Evolutionary conservation across 148 eudicot species (phyloP).

Genomic region (Vaccinium darrowii): DNA sequence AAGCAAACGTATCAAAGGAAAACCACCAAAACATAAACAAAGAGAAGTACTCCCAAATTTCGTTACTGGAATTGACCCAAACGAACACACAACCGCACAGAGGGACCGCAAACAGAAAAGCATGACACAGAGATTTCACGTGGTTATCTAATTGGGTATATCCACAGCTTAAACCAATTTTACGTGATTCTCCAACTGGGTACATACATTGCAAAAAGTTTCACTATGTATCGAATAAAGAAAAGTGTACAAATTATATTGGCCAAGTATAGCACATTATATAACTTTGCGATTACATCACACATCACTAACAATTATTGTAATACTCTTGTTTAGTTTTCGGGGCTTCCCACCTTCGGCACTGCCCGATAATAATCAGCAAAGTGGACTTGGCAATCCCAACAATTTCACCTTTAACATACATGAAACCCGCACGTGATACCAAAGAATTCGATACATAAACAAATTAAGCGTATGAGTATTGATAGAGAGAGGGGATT

Average conservation of each 20-base stretch:
- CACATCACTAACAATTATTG: neutral
- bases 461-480: neutral
- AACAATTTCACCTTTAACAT: neutral
- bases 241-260: neutral
- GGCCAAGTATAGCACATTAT: neutral
- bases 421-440: neutral
- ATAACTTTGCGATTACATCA: neutral
- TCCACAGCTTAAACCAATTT: neutral
- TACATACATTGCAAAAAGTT: neutral
- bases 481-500: constrained; percentile 3
- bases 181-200: neutral
- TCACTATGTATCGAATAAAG: neutral
- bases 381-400: neutral
- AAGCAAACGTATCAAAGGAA: neutral
- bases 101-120: neutral
- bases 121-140: neutral
- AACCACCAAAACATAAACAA: neutral
- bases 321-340: neutral
- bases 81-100: neutral
- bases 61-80: neutral
- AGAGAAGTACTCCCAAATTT: neutral
- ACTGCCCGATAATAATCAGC: neutral
- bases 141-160: neutral
- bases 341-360: neutral
- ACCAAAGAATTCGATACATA: neutral